phyloP scores from a whole-genome alignment of 352 stramenopile species.

The Pythium phragmiticola region DNA sequence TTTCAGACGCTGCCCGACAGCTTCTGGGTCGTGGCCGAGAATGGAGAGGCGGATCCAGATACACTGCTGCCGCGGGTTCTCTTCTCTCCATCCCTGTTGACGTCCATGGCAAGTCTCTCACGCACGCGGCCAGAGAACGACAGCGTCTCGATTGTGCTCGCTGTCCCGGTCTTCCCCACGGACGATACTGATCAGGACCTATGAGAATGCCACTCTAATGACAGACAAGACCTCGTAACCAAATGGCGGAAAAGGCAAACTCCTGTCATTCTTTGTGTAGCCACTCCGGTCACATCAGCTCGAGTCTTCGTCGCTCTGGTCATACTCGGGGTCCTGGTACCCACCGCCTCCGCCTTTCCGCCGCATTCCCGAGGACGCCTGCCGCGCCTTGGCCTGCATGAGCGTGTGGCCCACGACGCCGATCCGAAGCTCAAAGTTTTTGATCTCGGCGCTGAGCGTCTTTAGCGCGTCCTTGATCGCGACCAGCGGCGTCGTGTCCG shows the following conservation, averaged over 20 bases:
- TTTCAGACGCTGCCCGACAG: constrained; percentile 23
- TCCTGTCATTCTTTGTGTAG: not conserved
- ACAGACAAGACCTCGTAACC: not conserved
- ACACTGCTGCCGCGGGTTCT: constrained; percentile 3
- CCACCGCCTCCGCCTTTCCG: constrained; percentile 34
- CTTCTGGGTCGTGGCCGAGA: constrained; percentile 5
- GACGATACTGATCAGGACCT: constrained; percentile 27
- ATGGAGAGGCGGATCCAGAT: not conserved
- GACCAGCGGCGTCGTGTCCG: constrained; percentile 79
- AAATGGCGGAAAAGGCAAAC: not conserved
- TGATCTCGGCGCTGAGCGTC: constrained; percentile 70
- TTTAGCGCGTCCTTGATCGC: constrained; percentile 86
- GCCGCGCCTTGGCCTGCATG: constrained; percentile 66
- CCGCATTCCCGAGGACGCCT: constrained; percentile 43
- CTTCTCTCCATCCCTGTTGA: constrained; percentile 16
- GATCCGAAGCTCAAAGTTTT: constrained; percentile 81
- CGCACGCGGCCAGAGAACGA: constrained; percentile 13
- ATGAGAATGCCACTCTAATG: not conserved
- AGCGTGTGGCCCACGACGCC: constrained; percentile 78
- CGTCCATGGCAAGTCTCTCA: constrained; percentile 20
- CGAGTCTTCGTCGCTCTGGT: constrained; percentile 80
- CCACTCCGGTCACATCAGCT: constrained; percentile 32
- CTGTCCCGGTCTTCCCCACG: constrained; percentile 27
- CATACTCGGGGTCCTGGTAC: constrained; percentile 76
- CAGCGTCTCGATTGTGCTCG: constrained; percentile 23